A percentile compares a stretch with the other conserved stretches of the same genome.
These are phyloP conservation scores for Phaeodactylum tricornutum DNA, from an alignment of 108 stramenopile species.

Conservation along the genomic window DNA sequence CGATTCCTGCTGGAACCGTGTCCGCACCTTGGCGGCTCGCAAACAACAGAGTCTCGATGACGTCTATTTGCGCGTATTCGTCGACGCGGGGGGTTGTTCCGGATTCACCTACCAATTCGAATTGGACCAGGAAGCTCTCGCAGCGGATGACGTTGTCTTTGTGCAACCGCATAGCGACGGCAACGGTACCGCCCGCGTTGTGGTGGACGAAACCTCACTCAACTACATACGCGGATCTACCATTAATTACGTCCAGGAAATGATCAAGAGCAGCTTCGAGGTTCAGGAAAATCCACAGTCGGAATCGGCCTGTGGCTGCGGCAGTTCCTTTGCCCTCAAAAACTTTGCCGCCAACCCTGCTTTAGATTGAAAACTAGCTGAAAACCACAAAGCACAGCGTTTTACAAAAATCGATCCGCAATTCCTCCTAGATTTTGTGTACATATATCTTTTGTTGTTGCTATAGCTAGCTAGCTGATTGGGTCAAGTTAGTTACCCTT, in stretches of 20 bases:
- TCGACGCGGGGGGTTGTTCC: constrained; percentile 85
- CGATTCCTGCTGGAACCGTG: constrained; percentile 19
- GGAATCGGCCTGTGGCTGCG: constrained; percentile 97
- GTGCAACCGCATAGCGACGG: constrained; percentile 11
- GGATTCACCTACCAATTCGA: constrained; percentile 87
- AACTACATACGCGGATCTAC: constrained; percentile 84
- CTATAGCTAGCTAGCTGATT: too few relatives aligned
- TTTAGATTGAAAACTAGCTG: constrained; percentile 39
- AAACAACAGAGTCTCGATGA: constrained; percentile 2
- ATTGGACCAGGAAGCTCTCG: constrained; percentile 44
- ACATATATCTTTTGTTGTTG: too few relatives aligned
- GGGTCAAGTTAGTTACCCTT: too few relatives aligned
- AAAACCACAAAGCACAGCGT: too few relatives aligned
- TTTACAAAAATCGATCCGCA: too few relatives aligned
- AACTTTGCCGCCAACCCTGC: constrained; percentile 87
- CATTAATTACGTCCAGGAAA: constrained; percentile 90
- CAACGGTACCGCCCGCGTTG: constrained; percentile 33
- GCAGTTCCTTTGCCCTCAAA: constrained; percentile 92
- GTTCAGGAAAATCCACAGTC: constrained; percentile 92
- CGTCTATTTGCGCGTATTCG: constrained; percentile 67
- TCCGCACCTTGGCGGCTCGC: constrained; percentile 11
- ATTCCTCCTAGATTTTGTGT: too few relatives aligned
- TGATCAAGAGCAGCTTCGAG: constrained; percentile 93
- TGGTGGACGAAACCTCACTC: constrained; percentile 64
- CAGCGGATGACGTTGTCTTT: constrained; percentile 45